phyloP scores from a whole-genome alignment of 1,284 basidiomycete species.

The Cryptococcus neoformans region DNA sequence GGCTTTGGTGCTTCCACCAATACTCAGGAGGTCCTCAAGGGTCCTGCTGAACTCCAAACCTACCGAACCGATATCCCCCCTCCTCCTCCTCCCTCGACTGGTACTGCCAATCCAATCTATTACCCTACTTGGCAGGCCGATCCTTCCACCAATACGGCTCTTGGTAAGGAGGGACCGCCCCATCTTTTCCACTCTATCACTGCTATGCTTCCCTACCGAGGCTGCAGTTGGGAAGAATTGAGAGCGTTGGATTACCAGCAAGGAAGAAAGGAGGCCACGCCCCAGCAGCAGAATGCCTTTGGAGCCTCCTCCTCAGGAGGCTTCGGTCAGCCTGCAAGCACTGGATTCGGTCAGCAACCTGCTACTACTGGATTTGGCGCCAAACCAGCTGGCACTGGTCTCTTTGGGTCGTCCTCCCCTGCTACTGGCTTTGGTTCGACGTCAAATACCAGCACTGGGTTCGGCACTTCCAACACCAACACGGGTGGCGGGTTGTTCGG shows the following conservation, averaged over 20 bases:
- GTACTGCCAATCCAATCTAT: slow-evolving; percentile 38
- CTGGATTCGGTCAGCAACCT: slow-evolving; percentile 31
- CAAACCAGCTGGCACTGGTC: slow-evolving; percentile 24
- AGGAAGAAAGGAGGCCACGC: slow-evolving; percentile 54
- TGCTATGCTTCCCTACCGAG: slow-evolving; percentile 42
- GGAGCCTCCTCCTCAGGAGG: slow-evolving; percentile 33
- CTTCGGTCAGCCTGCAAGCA: slow-evolving; percentile 42
- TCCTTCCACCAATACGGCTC: slow-evolving; percentile 16
- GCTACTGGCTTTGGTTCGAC: slow-evolving; percentile 27
- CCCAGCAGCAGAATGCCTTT: slow-evolving; percentile 34
- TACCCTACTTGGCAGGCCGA: slow-evolving; percentile 46
- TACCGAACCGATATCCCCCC: slow-evolving; percentile 22
- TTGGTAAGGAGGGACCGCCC: slow-evolving; percentile 22
- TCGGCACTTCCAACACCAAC: slow-evolving; percentile 42
- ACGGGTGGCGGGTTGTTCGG: slow-evolving; percentile 50
- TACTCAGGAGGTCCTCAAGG: slow-evolving; percentile 11
- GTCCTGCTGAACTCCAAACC: slow-evolving; percentile 25
- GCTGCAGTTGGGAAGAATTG: slow-evolving; percentile 46
- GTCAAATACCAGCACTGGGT: slow-evolving; percentile 43
- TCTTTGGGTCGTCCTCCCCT: slow-evolving; percentile 42
- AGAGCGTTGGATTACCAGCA: slow-evolving; percentile 56
- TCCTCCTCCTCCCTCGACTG: slow-evolving; percentile 33
- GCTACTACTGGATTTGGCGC: slow-evolving; percentile 39
- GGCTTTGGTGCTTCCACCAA: slow-evolving; percentile 18
- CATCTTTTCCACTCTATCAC: slow-evolving; percentile 46